Base-by-base conservation (phyloP, 129 eudicot genomes). In the Saposhnikovia divaricata region DNA sequence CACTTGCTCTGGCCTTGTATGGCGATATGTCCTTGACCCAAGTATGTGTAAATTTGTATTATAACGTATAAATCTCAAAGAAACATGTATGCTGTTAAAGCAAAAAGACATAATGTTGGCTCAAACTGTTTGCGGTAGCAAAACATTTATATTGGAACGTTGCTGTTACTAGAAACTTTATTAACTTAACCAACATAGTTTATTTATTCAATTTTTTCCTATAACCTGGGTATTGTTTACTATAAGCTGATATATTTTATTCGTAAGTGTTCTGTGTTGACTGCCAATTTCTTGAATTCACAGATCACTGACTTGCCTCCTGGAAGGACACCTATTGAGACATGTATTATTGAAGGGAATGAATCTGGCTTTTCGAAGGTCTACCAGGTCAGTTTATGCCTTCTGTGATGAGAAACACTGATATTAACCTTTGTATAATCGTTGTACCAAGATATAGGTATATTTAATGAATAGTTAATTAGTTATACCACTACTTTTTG, bases 11-110 rank as follows among this genome's bases (percentile, higher is more conserved):
- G 82, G 96, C 98, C 25, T 88, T 96, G 83, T 90, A 92, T 76
- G 99, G 99, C 16, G 99, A 96, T 81, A 89, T 96, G 93, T 92
- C 99, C 77, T 85, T 96, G 44, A 96, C 99, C 78, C 98, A 95
- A 83, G 98, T 91, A 89, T 84, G 91, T 82, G 39, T 25, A 61
- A 71, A 31, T 39, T 42, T 39, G 4, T 66, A 14, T 68, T 10
- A 25, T 61, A 61, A 61, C 12, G 34, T 61, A n/a, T 9, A 25
- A 61, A n/a, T 61, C 37, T 61, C 10, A 61, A 61, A 25, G 28
- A 21, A 7, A 61, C 69, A 9, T 61, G 11, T 61, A n/a, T 61
- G 28, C 5, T 25, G 15, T 59, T n/a, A 2, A 59, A 23, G 13
- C 34, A 61, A 7, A n/a, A n/a, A 8, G 68, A 59, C 68, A 59